Base-by-base conservation (phyloP, 2,329 filamentous ascomycete genomes). In the Calonectria multiphialidica region DNA sequence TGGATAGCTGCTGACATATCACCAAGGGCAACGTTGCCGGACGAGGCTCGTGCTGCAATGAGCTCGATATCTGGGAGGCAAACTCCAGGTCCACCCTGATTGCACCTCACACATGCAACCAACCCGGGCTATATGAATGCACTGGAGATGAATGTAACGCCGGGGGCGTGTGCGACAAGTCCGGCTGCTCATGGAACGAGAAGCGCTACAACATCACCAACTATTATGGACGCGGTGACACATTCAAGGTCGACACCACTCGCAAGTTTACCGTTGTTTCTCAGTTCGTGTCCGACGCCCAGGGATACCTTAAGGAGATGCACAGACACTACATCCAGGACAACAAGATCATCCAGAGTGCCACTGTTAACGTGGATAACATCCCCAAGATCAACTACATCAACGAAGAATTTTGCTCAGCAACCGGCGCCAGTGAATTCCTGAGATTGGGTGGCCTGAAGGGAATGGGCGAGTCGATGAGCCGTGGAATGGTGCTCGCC, bases 21-120 rank as follows among this genome's bases (percentile, higher is more conserved):
- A 16, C 5, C 6, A 23, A 79, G 77, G 77, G 72, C 3, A 78
- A 79, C 59, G 57, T 76, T 25, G 68, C 66, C 25, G 76, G 74
- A 5, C 57, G 69, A 4, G 76, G 88, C 33, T 80, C 85, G 3
- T 90, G 88, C 84, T 90, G 88, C 76, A 88, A 87, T 75, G 88
- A 90, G 77, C 86, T 90, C 80, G 88, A 90, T 70, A 88, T 90
- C 74, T 89, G 88, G 87, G 88, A 90, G 71, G 87, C 88, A 63
- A 90, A 90, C 81, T 82, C 82, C 23, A 80, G 80, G 4, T 80
- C 88, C 5, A 86, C 82, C 21, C 83, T 84, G 10, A 79, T 88
- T 18, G 87, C 88, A 0, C 87, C 88, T 3, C 88, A 90, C 69
- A 82, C 86, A 2, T 90, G 88, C 83, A 85, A 80, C 75, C 79